Evolutionary conservation across 2,329 filamentous ascomycete genomes (phyloP).

Genomic region (Trichoderma sp.): DNA sequence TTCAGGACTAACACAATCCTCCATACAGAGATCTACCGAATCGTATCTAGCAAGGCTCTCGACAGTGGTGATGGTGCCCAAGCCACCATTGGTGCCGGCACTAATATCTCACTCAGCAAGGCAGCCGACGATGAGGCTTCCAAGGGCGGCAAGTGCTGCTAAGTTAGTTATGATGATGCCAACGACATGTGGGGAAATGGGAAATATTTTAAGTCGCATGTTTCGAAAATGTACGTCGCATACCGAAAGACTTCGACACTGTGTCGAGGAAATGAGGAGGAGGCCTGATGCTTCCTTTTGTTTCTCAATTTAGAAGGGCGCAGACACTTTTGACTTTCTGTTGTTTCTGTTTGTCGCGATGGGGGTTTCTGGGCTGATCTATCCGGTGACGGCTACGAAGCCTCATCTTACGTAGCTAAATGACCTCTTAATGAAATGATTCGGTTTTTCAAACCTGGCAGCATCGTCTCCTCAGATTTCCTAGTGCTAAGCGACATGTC

Average conservation of each 20-base stretch:
- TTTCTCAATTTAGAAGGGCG: conserved; percentile 40
- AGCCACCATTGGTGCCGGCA: conserved; percentile 75
- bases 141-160: conserved; percentile 83
- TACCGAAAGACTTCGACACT: conserved; percentile 32
- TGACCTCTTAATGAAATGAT: conserved; percentile 35
- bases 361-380: conserved; percentile 38
- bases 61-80: conserved; percentile 82
- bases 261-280: conserved; percentile 35
- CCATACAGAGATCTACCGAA: conserved; percentile 89
- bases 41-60: conserved; percentile 95
- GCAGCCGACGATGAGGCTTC: conserved; percentile 71
- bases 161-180: conserved; percentile 37
- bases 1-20: conserved; percentile 18
- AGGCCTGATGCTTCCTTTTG: conserved; percentile 35
- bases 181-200: conserved; percentile 33
- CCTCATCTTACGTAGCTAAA: conserved; percentile 41
- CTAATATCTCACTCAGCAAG: conserved; percentile 84
- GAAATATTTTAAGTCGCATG: conserved; percentile 32
- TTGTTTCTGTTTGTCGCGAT: conserved; percentile 41
- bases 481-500: neutral
- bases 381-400: conserved; percentile 39
- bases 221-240: conserved; percentile 36
- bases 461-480: neutral
- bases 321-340: conserved; percentile 40
- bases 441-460: neutral